phyloP scores from a whole-genome alignment of 352 stramenopile species.

The Phytophthora sansomeana region DNA sequence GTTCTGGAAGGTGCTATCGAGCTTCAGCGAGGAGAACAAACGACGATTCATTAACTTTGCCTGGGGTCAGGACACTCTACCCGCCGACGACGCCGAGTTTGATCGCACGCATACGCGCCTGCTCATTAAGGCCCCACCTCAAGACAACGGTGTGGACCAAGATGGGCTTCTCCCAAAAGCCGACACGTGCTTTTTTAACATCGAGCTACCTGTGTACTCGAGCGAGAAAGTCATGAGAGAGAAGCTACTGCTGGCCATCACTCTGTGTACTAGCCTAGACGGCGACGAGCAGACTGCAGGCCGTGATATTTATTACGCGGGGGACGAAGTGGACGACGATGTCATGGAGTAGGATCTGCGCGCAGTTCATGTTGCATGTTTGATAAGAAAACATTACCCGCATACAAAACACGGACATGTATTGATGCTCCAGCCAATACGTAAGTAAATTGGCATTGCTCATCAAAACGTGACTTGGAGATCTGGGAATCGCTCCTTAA shows the following conservation, averaged over 20 bases:
- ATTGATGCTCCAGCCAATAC: conserved; percentile 7
- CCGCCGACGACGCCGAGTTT: conserved; percentile 82
- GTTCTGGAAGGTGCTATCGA: conserved; percentile 75
- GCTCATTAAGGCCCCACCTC: conserved; percentile 70
- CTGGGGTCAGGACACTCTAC: conserved; percentile 84
- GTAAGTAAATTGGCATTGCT: background rate
- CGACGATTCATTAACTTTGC: conserved; percentile 88
- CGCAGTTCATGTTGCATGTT: conserved; percentile 15
- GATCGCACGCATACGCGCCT: conserved; percentile 78
- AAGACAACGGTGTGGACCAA: conserved; percentile 42
- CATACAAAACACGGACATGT: background rate
- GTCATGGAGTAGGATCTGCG: conserved; percentile 47
- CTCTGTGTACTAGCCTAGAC: conserved; percentile 84
- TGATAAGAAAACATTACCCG: conserved; percentile 5
- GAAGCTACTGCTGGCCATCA: conserved; percentile 78
- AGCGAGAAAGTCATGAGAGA: conserved; percentile 72
- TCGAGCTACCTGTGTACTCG: conserved; percentile 83
- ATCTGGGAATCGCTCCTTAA: conserved; percentile 75
- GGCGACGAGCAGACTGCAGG: conserved; percentile 74
- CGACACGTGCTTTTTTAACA: conserved; percentile 90
- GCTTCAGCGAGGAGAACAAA: conserved; percentile 81
- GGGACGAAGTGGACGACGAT: conserved; percentile 68
- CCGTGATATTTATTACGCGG: conserved; percentile 76
- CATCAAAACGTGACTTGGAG: conserved; percentile 48
- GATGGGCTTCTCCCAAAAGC: conserved; percentile 76